Evolutionary conservation across 495 filamentous ascomycete species (phyloP), one percentile per base, ranked within the genome.

Genomic region (Pyronema domesticum): DNA sequence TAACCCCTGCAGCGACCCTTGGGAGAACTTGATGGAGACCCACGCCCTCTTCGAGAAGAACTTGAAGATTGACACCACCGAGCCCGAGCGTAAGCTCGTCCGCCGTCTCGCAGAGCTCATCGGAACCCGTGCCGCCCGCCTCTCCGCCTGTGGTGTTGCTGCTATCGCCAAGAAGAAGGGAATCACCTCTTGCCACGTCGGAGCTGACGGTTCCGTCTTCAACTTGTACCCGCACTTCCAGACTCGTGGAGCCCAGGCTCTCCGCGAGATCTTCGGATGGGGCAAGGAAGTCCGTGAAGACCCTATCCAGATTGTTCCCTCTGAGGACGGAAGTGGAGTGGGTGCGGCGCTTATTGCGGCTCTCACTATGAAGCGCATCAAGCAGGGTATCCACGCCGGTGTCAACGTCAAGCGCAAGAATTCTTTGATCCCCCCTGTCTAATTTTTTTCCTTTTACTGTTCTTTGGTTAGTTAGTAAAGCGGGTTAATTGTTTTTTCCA

Each of bases 171-270:
- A 78, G 68, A 95, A 94, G 81, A 95, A 95, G 74, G 78, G 80
- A 55, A 86, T 85, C 59, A 71, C 79, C 58, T 76, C 80, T 11
- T 94, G 85, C 76, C 89, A 95, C 68, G 89, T 95, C 15, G 89
- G 89, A 61, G 89, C 89, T 39, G 89, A 96, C 61, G 89, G 89
- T 19, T 89, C 84, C 9, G 88, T 96, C 43, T 96, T 95, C 74
- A 95, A 94, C 75, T 95, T 94, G 68, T 95, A 95, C 71, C 89
- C 89, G 1, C 85, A 95, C 69, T 96, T 96, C 76, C 89, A 95
- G 75, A 77, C 77, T 13, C 83, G 89, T 48, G 87, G 88, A 53
- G 89, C 89, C 4, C 74, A 80, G 60, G 89, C 89, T 17, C 79
- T 96, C 17, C 80, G 87, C 15, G 89, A 96, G 73, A 94, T 95